phyloP scores from a whole-genome alignment of 2,329 filamentous ascomycete genomes.

The Cordyceps fumosorosea region DNA sequence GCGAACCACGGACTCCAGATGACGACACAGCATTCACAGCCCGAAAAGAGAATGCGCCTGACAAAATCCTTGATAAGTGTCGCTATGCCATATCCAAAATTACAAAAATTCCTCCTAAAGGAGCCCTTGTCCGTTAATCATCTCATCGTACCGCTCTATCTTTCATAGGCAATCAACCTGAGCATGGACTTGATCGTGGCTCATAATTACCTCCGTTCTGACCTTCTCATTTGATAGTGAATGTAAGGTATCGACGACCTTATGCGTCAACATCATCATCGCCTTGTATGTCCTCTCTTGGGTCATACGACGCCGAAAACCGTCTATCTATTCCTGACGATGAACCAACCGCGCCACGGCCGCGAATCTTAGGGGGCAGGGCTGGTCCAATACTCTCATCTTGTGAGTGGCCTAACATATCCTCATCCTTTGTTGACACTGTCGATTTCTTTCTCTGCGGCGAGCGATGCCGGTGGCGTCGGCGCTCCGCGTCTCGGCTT shows the following conservation, averaged over 20 bases:
- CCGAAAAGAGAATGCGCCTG: neutral
- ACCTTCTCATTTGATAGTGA: neutral
- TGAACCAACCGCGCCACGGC: constrained; percentile 59
- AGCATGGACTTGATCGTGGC: no score
- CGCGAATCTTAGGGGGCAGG: constrained; percentile 52
- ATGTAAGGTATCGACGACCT: no score
- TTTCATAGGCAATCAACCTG: neutral
- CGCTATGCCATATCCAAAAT: neutral
- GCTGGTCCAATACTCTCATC: constrained; percentile 73
- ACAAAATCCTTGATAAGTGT: neutral
- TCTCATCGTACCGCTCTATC: neutral
- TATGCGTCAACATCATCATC: constrained; percentile 33
- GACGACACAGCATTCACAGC: neutral
- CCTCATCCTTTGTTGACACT: neutral
- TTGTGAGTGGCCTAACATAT: constrained; percentile 59
- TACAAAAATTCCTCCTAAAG: neutral
- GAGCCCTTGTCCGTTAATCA: neutral
- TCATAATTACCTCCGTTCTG: no score
- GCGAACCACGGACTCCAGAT: neutral
- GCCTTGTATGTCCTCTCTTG: constrained; percentile 47
- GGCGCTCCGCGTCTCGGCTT: constrained; percentile 1
- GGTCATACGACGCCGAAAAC: constrained; percentile 63
- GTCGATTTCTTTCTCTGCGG: neutral
- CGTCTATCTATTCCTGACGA: constrained; percentile 69
- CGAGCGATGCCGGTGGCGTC: constrained; percentile 8